Conservation (phyloP, 129 eudicot species). For the Lonicera japonica region DNA sequence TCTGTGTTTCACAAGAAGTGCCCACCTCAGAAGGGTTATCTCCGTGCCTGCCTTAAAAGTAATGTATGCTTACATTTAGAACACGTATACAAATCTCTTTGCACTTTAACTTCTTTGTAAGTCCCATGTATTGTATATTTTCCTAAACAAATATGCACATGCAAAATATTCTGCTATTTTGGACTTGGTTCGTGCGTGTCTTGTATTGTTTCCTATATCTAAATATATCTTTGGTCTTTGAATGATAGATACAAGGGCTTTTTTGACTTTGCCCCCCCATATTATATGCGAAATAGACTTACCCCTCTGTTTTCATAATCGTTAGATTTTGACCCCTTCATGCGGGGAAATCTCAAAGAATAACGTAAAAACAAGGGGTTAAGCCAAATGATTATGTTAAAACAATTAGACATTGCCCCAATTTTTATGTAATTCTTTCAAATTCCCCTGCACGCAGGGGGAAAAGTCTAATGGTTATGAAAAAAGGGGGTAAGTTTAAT, state of each 20-base stretch:
- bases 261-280: too few species aligned
- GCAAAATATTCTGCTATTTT: neutral
- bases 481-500: too few species aligned
- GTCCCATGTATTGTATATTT: neutral
- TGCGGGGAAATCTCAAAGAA: too few species aligned
- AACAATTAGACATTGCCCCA: too few species aligned
- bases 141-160: neutral
- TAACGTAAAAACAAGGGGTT: too few species aligned
- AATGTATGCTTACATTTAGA: constrained; percentile 25
- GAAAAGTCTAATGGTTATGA: too few species aligned
- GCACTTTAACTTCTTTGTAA: neutral
- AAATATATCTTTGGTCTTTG: neutral
- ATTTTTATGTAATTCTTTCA: too few species aligned
- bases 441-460: too few species aligned
- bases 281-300: too few species aligned
- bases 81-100: neutral
- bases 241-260: neutral
- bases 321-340: too few species aligned
- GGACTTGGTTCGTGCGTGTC: neutral
- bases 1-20: constrained; percentile 53
- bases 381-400: too few species aligned
- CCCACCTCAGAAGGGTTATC: constrained; percentile 47
- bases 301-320: too few species aligned
- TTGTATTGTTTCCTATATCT: constrained; percentile 3
- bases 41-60: constrained; percentile 71